phyloP scores from a whole-genome alignment of 371 early-diverging fungal species.

The Zychaea mexicana region DNA sequence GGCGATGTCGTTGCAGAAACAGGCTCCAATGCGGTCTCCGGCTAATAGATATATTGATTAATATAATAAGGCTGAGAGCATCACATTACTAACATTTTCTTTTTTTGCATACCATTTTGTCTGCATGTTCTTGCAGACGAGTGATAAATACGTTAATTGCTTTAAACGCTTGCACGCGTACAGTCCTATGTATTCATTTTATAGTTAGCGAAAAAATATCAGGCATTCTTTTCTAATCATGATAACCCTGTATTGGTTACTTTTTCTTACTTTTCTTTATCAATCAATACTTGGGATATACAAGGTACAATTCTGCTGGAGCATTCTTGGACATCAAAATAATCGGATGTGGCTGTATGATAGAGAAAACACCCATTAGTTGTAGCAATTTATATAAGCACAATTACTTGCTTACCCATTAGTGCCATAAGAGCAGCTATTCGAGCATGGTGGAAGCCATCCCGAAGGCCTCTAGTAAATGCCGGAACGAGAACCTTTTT shows the following conservation, averaged over 20 bases:
- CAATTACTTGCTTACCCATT: constrained; percentile 58
- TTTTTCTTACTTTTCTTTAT: constrained; percentile 87
- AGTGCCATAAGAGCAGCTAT: constrained; percentile 89
- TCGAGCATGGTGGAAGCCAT: constrained; percentile 91
- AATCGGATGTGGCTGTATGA: constrained; percentile 70
- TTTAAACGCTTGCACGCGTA: constrained; percentile 83
- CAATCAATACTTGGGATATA: constrained; percentile 74
- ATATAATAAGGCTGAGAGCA: too few relatives aligned
- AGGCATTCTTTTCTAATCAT: not conserved
- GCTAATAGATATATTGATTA: constrained; percentile 37
- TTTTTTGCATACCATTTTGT: constrained; percentile 59
- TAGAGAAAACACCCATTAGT: not conserved
- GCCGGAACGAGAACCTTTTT: constrained; percentile 83
- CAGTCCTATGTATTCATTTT: constrained; percentile 61
- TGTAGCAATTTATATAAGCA: not conserved
- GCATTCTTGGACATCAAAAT: constrained; percentile 75
- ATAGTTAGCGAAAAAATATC: too few relatives aligned
- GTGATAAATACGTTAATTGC: constrained; percentile 66
- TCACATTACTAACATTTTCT: too few relatives aligned
- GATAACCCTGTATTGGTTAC: too few relatives aligned
- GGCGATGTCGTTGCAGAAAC: constrained; percentile 11
- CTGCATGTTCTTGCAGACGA: constrained; percentile 67
- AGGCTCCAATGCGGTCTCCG: constrained; percentile 54
- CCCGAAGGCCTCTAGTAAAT: constrained; percentile 81
- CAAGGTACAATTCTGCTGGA: constrained; percentile 76